Base-by-base conservation (phyloP, 495 filamentous ascomycete species). In the Astrocystis sublimbata region DNA sequence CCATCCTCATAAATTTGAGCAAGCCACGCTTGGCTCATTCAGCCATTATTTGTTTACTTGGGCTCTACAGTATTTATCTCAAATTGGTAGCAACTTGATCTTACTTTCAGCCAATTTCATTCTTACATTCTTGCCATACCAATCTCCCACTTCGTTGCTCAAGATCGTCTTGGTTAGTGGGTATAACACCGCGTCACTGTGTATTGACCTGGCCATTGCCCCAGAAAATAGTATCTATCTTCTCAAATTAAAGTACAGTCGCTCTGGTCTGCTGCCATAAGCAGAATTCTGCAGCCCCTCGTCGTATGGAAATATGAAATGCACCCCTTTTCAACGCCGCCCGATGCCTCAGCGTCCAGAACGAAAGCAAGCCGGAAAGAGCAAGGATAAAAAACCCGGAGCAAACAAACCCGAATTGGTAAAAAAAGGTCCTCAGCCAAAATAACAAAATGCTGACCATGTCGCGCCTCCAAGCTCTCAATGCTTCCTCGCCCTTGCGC, bases 381-480 rank as follows among this genome's bases (percentile, higher is more conserved):
- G 51, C 59, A 35, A 62, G 60, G 63, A 61, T 46, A 69, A 62
- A 71, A 64, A 58, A 52, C 51, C 47, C 19, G 42, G 42, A 61
- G 47, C 10, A 26, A 24, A 50, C 41, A 33, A n/a, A n/a, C n/a
- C n/a, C 31, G 26, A 36, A 36, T 6, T 6, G 13, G 42, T 36
- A 45, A 15, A 33, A 68, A 26, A 50, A 24, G 6, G 13, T 30
- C n/a, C 56, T 51, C 35, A n/a, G n/a, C 35, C 45, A 51, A 38
- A 30, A 40, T 41, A 15, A 47, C 59, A 30, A 33, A n/a, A 49
- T 62, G 49, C 28, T 41, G 55, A 57, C 43, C 49, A 58, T n/a
- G 41, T 54, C 42, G 49, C 64, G 33, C 49, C 15, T 36, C 33
- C n/a, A 19, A 30, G n/a, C n/a, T n/a, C 47, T 35, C 47, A 26